Conservation (phyloP, 768 basidiomycete species). For the Gymnopilus junonius region DNA sequence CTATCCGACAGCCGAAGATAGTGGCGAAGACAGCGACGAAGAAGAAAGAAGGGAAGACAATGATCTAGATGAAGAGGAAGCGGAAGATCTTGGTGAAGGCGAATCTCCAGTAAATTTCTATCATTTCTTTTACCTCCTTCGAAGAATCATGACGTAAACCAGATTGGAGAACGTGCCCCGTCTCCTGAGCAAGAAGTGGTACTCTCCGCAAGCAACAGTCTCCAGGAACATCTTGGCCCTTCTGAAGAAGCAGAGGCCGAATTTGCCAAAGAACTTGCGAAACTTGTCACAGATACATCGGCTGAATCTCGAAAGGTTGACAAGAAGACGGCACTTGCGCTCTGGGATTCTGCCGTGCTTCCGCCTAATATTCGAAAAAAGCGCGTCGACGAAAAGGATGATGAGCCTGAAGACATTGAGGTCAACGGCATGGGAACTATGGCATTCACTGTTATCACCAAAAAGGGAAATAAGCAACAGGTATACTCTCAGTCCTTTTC, state of each 20-base stretch:
- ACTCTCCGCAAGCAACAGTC: slow-evolving; percentile 55
- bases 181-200: slow-evolving; percentile 86
- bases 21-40: slow-evolving; percentile 69
- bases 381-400: slow-evolving; percentile 61
- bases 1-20: slow-evolving; percentile 38
- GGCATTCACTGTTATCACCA: slow-evolving; percentile 92
- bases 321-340: slow-evolving; percentile 81
- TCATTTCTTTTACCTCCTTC: not conserved
- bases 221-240: slow-evolving; percentile 77
- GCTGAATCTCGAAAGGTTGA: slow-evolving; percentile 85
- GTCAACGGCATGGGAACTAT: slow-evolving; percentile 54
- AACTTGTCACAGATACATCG: slow-evolving; percentile 89
- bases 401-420: slow-evolving; percentile 47
- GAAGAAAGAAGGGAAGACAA: slow-evolving; percentile 48
- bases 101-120: slow-evolving; percentile 53
- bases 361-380: slow-evolving; percentile 70
- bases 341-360: slow-evolving; percentile 89
- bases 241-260: slow-evolving; percentile 91
- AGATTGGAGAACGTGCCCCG: slow-evolving; percentile 72
- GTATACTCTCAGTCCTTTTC: slow-evolving; percentile 42
- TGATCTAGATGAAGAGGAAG: slow-evolving; percentile 57
- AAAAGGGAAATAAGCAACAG: slow-evolving; percentile 92
- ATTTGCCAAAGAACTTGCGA: slow-evolving; percentile 94
- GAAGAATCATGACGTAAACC: not conserved
- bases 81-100: slow-evolving; percentile 63